Evolutionary conservation across 305 asterid species (phyloP), one percentile per base, ranked within the genome.

Genomic region (Plantago lanceolata): DNA sequence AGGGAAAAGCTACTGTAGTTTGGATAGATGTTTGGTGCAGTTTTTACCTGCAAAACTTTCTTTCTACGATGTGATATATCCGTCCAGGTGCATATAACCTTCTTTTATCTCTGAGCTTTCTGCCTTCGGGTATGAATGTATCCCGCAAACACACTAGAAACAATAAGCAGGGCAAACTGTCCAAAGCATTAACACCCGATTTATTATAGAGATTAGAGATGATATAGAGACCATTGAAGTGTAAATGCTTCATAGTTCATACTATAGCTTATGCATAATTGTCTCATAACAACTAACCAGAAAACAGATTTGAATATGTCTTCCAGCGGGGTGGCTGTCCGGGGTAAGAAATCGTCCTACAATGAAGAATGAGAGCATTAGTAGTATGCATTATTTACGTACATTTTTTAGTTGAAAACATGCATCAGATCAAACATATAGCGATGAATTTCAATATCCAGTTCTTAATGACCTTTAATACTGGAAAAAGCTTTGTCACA

Each of bases 101-200:
- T 77, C 96, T 82, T 17, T 80, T 90, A 73, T 92, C 98, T 80
- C 82, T 75, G 69, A 92, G 91, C 84, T 87, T 92, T 79, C 88
- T 87, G 35, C 86, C 96, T 77, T 89, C 96, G 28, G 91, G 88
- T 66, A 92, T 77, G 81, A 92, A 89, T 28, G 98, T 92, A 75
- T 92, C 98, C 77, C 98, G 84, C 91, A 89, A 78, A 83, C 98
- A 89, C 49, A 85, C 81, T 37, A 87, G 82, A 74, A 89, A 89
- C 64, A 92, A 68, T 45, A 92, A 76, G 89, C 98, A 92, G 15
- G 98, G 98, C 84, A 92, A 89, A 77, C 97, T 89, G 98, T 87
- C 73, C 75, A 89, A 88, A 81, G 82, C 75, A 89, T n/a, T n/a
- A n/a, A n/a, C n/a, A n/a, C n/a, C n/a, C n/a, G n/a, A 64, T 69